Conservation (phyloP, 1,139 yeast genomes). For the Meyerozyma sp. region DNA sequence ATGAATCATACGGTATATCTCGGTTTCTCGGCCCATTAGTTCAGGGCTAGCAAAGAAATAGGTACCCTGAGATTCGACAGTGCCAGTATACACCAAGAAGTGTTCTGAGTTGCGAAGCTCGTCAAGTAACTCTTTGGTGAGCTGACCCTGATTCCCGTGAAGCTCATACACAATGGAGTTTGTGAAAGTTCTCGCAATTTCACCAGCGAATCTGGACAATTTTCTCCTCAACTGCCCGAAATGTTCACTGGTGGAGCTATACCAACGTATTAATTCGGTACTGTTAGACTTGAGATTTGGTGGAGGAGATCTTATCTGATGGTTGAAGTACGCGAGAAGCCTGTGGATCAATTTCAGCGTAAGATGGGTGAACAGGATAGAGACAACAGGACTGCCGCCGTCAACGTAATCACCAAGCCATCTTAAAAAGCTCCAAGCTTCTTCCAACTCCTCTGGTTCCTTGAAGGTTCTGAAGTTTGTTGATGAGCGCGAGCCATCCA, state of each 20-base stretch:
- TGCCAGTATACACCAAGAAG: conserved; percentile 72
- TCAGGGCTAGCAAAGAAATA: conserved; percentile 67
- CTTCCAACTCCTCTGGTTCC: conserved; percentile 85
- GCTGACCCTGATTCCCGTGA: conserved; percentile 41
- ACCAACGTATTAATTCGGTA: conserved; percentile 73
- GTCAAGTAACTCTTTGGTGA: conserved; percentile 51
- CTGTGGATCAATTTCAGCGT: conserved; percentile 67
- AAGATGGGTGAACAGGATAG: conserved; percentile 65
- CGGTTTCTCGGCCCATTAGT: conserved; percentile 40
- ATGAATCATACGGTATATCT: conserved; percentile 37
- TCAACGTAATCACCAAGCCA: conserved; percentile 69
- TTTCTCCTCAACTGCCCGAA: conserved; percentile 84
- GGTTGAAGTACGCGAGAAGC: conserved; percentile 63
- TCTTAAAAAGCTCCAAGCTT: conserved; percentile 70
- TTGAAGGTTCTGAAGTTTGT: conserved; percentile 75
- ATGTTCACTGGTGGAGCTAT: conserved; percentile 75
- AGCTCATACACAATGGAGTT: conserved; percentile 70
- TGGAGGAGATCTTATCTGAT: conserved; percentile 67
- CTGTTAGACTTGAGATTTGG: conserved; percentile 34
- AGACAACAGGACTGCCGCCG: conserved; percentile 82
- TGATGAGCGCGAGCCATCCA: conserved; percentile 67
- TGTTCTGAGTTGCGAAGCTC: conserved; percentile 62
- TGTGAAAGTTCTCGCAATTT: conserved; percentile 66
- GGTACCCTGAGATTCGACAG: conserved; percentile 69
- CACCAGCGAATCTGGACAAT: conserved; percentile 69